Conservation (phyloP, 371 early-diverging fungal genomes). For the Mucor piriformis region DNA sequence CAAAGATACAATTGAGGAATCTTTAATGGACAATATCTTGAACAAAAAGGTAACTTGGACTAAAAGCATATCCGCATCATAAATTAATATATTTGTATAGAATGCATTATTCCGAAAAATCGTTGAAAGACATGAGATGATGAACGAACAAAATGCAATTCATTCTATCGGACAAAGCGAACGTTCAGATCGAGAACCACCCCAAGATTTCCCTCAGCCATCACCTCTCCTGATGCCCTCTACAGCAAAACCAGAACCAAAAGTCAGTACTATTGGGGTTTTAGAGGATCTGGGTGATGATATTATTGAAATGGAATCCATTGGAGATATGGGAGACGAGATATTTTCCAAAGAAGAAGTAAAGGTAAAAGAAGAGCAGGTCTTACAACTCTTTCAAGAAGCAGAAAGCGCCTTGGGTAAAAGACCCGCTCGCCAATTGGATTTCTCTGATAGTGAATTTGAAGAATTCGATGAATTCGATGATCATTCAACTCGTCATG, state of each 20-base stretch:
- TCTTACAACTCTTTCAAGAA: not conserved
- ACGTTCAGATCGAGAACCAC: not conserved
- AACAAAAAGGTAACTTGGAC: slow-evolving; percentile 33
- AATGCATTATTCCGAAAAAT: slow-evolving; percentile 18
- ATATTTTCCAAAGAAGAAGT: not conserved
- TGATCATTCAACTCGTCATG: too few relatives aligned
- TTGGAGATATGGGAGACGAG: not conserved
- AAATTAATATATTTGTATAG: not conserved
- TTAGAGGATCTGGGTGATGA: not conserved
- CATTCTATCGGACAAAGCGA: not conserved
- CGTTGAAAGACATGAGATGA: slow-evolving; percentile 4
- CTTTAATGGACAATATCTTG: slow-evolving; percentile 42
- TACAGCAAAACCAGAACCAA: too few relatives aligned
- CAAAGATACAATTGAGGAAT: slow-evolving; percentile 46
- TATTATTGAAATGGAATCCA: not conserved
- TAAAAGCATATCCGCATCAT: too few relatives aligned
- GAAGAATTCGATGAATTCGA: too few relatives aligned
- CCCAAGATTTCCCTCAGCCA: too few relatives aligned
- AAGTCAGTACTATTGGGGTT: not conserved
- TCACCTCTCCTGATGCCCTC: too few relatives aligned
- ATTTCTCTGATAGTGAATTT: too few relatives aligned
- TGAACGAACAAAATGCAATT: not conserved
- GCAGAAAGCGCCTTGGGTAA: not conserved
- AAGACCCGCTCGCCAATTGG: too few relatives aligned
- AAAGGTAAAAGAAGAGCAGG: not conserved